Evolutionary conservation across 345 rosid genomes (phyloP).

Genomic region (Arabidopsis arenosa): DNA sequence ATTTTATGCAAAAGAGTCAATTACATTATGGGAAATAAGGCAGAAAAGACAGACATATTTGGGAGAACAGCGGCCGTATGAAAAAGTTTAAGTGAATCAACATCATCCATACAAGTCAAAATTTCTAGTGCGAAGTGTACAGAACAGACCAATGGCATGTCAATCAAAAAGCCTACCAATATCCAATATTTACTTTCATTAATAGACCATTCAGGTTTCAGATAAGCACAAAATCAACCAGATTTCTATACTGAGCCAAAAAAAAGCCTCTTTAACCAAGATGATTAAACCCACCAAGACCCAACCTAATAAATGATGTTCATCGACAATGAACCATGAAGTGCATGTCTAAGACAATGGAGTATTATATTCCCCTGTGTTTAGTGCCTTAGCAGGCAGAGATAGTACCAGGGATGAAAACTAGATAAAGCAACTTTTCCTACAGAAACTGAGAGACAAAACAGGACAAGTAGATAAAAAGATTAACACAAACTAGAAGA

Average conservation of each 20-base stretch:
- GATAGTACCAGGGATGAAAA: constrained; percentile 11
- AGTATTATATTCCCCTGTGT: background rate
- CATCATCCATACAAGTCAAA: constrained; percentile 33
- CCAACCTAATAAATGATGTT: constrained; percentile 11
- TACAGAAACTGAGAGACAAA: constrained; percentile 14
- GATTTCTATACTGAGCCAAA: background rate
- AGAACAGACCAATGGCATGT: constrained; percentile 27
- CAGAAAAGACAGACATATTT: constrained; percentile 7
- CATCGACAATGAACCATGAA: background rate
- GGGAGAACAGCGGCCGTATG: constrained; percentile 4
- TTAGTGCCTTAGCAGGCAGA: background rate
- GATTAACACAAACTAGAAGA: constrained; percentile 16
- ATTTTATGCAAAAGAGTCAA: constrained; percentile 23
- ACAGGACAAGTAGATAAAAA: constrained; percentile 13
- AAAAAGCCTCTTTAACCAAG: constrained; percentile 4
- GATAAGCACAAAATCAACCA: constrained; percentile 2
- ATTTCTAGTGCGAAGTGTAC: background rate
- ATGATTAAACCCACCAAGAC: constrained; percentile 14
- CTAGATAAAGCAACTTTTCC: constrained; percentile 6
- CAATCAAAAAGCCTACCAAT: constrained; percentile 27
- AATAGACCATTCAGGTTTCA: constrained; percentile 17
- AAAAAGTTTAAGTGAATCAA: constrained; percentile 13
- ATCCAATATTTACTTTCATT: constrained; percentile 14
- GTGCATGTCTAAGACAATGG: constrained; percentile 14
- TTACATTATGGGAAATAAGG: constrained; percentile 6